Base-by-base conservation (phyloP, 495 filamentous ascomycete genomes). In the Penicillium salamii region DNA sequence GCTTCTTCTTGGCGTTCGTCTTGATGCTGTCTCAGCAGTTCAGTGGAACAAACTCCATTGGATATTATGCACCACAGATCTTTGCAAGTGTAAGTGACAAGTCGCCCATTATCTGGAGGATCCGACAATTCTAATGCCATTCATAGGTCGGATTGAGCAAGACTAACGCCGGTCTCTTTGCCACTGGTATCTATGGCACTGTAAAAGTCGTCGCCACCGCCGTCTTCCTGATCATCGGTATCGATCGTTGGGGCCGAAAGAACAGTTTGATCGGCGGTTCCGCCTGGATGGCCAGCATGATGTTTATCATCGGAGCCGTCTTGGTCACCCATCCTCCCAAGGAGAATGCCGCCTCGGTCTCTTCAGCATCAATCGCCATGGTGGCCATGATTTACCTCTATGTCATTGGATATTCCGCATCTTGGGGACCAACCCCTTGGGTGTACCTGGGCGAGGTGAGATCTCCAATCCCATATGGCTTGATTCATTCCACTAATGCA, bases 301-400 rank as follows among this genome's bases (percentile, higher is more conserved):
- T 90, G 82, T 84, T 87, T 59, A 87, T 90, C 58, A 85, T 91
- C 51, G 87, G 87, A n/a, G 75, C 90, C 24, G 87, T 91, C 12
- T 45, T 75, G 37, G 68, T 63, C 5, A 71, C 67, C 6, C 42
- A 79, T 36, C 76, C 75, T 0, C 74, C 74, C 2, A 47, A 68
- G n/a, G 18, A 60, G 0, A 42, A 60, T 1, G 34, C 55, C 0
- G 56, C 50, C 7, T 49, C 46, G 5, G 62, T 72, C 38, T 72
- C 69, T 0, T 52, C 50, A 1, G 66, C 77, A 5, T 74, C 74
- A 0, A 74, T 70, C 29, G 75, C 76, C 8, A 73, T 76, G 58
- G 66, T 81, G 21, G 65, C 72, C 9, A 77, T 80, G 71, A 78
- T 82, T 46, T 81, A 78, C 57, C 67, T 82, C 8, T 78, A 76